Evolutionary conservation across 2,329 filamentous ascomycete genomes (phyloP), one percentile per base, ranked within the genome.

Genomic region (Fusarium setosum): DNA sequence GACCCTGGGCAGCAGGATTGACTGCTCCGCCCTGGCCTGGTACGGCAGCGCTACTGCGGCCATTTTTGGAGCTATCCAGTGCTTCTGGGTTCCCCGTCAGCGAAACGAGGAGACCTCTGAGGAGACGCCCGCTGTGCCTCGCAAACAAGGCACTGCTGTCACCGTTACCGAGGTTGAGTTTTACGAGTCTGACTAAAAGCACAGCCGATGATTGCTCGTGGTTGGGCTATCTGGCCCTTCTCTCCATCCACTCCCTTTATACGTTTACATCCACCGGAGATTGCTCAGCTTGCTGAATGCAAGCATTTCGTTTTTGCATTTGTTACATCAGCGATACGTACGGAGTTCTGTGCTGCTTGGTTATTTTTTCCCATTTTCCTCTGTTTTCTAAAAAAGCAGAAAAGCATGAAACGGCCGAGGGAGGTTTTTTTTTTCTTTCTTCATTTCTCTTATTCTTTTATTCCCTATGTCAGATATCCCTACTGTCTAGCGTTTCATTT

Each of bases 1-100:
- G 74, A 83, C 86, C 0, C 72, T 86, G n/a, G 88, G 88, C 20
- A 84, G 83, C 67, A 83, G 80, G 65, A 80, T 86, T 42, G 82
- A 88, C 69, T 89, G 85, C 73, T 88, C 87, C 2, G 86, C 84
- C 0, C 71, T 90, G 32, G 86, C 88, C 9, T 91, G 88, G 88
- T 90, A 88, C 65, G 86, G 85, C 35, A 89, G 86, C 66, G 83
- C 84, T 3, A 49, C 86, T 7, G 83, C 87, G 17, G 88, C 89
- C 3, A 66, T 83, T 5, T 65, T 87, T 20, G 89, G 88, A 4
- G 81, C 87, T 1, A 61, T 88, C 5, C 88, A 91, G 74, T 88
- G 87, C 74, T 89, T 90, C 69, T 80, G 77, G 7, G 82, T 89
- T 6, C 77, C 78, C 40, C 77, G 78, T 32, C 61, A 68, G 56